Evolutionary conservation across 441 rosid genomes (phyloP), one percentile per base, ranked within the genome.

Genomic region (Adansonia madagascariensis): DNA sequence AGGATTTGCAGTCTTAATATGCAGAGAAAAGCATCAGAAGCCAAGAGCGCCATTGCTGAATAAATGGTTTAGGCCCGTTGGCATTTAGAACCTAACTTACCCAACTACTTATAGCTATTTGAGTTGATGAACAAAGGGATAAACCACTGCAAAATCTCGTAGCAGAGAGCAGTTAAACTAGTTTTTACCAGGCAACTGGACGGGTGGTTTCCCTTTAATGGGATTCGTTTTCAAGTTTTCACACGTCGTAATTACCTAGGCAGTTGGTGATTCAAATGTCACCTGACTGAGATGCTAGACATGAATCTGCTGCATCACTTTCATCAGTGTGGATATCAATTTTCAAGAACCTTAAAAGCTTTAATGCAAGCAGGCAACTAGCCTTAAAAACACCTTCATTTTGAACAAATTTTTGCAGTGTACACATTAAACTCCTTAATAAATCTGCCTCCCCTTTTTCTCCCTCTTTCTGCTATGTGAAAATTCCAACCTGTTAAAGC

Each of bases 1-100:
- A 60, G 8, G 64, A 9, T 22, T 22, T 3, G 3, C 3, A 24
- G 27, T 24, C 27, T 24, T 11, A 60, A 11, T 11, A 24, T 7
- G 31, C 39, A 11, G 15, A 3, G 22, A 0, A 22, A 22, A 4
- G 22, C 59, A 8, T 1, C 24, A 4, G 10, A 24, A 24, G 27
- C 27, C 27, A 24, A 9, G 41, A 64, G 39, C 22, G 8, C 39
- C 75, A 27, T 5, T 65, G 27, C 1, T 46, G 67, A 55, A 65
- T 63, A 56, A 81, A 81, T 78, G 63, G 20, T 20, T 11, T 31
- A 43, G 82, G 74, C 5, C 83, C 78, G 74, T 61, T 1, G 41
- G 39, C 14, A 59, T 59, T 59, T 4, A 24, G 52, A 18, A 39
- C 74, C 73, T 73, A 44, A 69, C 69, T 35, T 4, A 60, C 68